These are phyloP conservation scores for Acanthochlamys bracteata DNA, from an alignment of 106 monocot genomes.

Conservation along the genomic window DNA sequence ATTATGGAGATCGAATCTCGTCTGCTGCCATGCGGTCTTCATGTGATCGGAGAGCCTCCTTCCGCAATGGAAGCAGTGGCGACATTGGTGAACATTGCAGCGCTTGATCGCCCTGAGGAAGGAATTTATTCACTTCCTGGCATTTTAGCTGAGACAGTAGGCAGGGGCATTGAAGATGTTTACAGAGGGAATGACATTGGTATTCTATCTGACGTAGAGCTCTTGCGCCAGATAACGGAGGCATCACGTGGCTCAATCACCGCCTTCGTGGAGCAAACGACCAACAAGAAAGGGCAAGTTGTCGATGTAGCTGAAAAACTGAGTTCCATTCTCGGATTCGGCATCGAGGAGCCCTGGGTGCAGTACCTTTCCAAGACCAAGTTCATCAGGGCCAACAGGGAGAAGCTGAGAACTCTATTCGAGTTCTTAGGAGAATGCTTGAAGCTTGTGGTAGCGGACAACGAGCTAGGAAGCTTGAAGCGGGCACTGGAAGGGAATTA, in stretches of 20 bases:
- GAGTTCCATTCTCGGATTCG: conserved; percentile 64
- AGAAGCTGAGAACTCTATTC: conserved; percentile 57
- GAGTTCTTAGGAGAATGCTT: conserved; percentile 56
- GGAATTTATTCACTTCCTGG: conserved; percentile 52
- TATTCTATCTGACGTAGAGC: conserved; percentile 57
- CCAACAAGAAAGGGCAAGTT: conserved; percentile 66
- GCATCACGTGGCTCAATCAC: conserved; percentile 57
- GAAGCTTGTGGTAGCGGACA: conserved; percentile 57
- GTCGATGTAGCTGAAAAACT: conserved; percentile 63
- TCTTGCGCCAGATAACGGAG: conserved; percentile 60
- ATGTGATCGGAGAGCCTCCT: conserved; percentile 80
- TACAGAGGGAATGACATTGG: conserved; percentile 77
- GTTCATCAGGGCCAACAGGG: conserved; percentile 67
- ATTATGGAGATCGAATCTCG: conserved; percentile 89
- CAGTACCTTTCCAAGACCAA: conserved; percentile 67
- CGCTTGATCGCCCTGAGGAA: conserved; percentile 67
- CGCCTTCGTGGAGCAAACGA: conserved; percentile 54
- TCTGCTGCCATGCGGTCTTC: conserved; percentile 68
- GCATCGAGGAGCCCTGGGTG: conserved; percentile 60
- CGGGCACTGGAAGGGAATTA: conserved; percentile 60
- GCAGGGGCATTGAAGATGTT: conserved; percentile 65
- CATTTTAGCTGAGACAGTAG: conserved; percentile 62
- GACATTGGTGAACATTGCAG: conserved; percentile 73
- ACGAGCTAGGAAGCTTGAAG: conserved; percentile 64
- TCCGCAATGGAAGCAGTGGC: conserved; percentile 69